Base-by-base conservation (phyloP, 495 filamentous ascomycete species). In the Hypoxylon crocopeplum region DNA sequence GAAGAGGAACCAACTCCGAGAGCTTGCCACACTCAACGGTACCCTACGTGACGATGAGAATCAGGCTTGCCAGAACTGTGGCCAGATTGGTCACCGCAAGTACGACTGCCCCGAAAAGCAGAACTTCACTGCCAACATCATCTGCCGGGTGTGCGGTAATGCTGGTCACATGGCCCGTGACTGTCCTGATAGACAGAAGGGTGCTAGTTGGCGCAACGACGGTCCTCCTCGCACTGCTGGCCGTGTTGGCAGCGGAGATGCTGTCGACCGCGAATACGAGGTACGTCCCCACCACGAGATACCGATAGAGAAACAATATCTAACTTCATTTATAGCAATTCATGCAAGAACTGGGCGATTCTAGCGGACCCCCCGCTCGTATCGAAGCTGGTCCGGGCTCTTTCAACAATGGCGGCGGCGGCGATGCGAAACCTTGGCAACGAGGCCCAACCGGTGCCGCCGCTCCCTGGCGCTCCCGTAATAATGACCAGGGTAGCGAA, bases 31-130 rank as follows among this genome's bases (percentile, higher is more conserved):
- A 12, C 85, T 98, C 60, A 98, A 98, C 82, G 94, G 94, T 80
- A 98, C 94, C 29, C 86, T 98, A 19, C 92, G 94, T 62, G 94
- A 98, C 67, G 94, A 98, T 66, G 94, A 98, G 74, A 98, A 98
- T 76, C 94, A 98, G 73, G 93, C 94, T 55, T 99, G 95, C 79
- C 95, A 98, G 77, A 99, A 99, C 80, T 99, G 95, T 75, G 95
- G 93, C 62, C 90, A 99, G 83, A 98, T 99, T 56, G 95, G 95
- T 51, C 95, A 99, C 74, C 86, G 95, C 72, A 99, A 98, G 74
- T 98, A 97, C 66, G 95, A 99, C 73, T 99, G 95, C 63, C 95
- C 95, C 5, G 89, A 99, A 78, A 91, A 96, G 72, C 88, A 90
- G 70, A 99, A 99, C 74, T 98, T 89, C 76, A 98, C 95, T 19